These are phyloP conservation scores for Mycena belliarum DNA, from an alignment of 768 basidiomycete genomes.

Conservation along the genomic window DNA sequence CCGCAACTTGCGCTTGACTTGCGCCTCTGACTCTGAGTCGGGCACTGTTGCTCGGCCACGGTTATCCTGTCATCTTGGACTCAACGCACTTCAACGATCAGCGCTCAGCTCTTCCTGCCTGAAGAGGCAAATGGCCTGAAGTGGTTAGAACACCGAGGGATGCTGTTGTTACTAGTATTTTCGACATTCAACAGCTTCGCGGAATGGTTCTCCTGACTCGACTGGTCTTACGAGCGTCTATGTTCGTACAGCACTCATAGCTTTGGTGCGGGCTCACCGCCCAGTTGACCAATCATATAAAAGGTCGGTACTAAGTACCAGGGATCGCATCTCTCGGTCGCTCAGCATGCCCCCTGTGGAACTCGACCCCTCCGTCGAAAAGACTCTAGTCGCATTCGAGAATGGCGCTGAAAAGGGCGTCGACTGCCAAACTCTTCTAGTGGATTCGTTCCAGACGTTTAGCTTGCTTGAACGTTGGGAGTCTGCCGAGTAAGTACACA, in stretches of 20 bases:
- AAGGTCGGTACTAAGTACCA: neutral
- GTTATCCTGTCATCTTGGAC: too few relatives aligned
- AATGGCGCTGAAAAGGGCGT: neutral
- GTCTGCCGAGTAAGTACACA: neutral
- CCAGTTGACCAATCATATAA: neutral
- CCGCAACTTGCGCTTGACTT: too few relatives aligned
- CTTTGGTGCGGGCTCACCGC: neutral
- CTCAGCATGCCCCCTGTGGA: neutral
- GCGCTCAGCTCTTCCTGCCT: too few relatives aligned
- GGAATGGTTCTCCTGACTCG: constrained; percentile 8
- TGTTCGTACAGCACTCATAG: constrained; percentile 3
- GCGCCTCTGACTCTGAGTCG: too few relatives aligned
- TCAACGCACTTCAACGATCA: too few relatives aligned
- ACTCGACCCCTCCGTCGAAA: neutral
- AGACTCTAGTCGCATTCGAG: constrained; percentile 10
- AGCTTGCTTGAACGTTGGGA: constrained; percentile 15
- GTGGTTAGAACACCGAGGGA: too few relatives aligned
- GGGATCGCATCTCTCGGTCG: neutral
- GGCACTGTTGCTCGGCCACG: too few relatives aligned
- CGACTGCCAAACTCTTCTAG: constrained; percentile 1
- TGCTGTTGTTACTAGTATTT: neutral
- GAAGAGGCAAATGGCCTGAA: neutral
- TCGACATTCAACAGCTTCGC: neutral
- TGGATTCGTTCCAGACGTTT: neutral
- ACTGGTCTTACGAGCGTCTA: neutral